Evolutionary conservation across 352 stramenopile species (phyloP).

Genomic region (Globisporangium rhizosaccharum): DNA sequence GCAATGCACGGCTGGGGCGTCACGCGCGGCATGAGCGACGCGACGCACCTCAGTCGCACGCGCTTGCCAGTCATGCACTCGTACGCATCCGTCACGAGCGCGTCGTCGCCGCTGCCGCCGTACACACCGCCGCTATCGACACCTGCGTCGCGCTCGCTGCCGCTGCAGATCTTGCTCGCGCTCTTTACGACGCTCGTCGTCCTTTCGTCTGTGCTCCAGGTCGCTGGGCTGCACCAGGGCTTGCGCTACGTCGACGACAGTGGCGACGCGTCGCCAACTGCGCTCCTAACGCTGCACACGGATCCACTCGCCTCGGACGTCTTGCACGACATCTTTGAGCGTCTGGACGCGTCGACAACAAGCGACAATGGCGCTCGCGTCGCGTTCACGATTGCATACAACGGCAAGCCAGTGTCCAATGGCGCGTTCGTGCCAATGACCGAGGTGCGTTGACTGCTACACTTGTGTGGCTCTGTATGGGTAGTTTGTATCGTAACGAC

Average conservation of each 20-base stretch:
- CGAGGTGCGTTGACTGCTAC: slow-evolving; percentile 14
- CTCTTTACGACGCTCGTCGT: slow-evolving; percentile 26
- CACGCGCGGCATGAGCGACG: slow-evolving; percentile 11
- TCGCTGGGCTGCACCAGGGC: slow-evolving; percentile 17
- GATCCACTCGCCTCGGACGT: slow-evolving; percentile 8
- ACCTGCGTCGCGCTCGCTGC: slow-evolving; percentile 25
- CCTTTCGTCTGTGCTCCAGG: slow-evolving; percentile 19
- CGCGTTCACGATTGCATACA: slow-evolving; percentile 24
- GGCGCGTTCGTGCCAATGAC: slow-evolving; percentile 32
- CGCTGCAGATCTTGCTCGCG: slow-evolving; percentile 26
- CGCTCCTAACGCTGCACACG: neutral
- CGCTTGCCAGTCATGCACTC: slow-evolving; percentile 17
- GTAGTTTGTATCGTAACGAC: neutral
- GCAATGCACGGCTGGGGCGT: slow-evolving; percentile 15
- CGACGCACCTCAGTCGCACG: slow-evolving; percentile 12
- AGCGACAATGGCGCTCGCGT: neutral
- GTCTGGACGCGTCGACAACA: slow-evolving; percentile 2
- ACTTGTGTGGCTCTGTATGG: neutral
- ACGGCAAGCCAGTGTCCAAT: slow-evolving; percentile 12
- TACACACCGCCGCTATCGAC: slow-evolving; percentile 17
- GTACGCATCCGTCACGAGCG: slow-evolving; percentile 11
- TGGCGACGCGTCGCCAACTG: neutral
- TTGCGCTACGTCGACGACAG: slow-evolving; percentile 9
- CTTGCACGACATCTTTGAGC: slow-evolving; percentile 10
- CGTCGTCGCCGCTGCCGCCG: slow-evolving; percentile 12